phyloP scores from a whole-genome alignment of 2,329 filamentous ascomycete genomes.

The Periglandula ipomoeae region DNA sequence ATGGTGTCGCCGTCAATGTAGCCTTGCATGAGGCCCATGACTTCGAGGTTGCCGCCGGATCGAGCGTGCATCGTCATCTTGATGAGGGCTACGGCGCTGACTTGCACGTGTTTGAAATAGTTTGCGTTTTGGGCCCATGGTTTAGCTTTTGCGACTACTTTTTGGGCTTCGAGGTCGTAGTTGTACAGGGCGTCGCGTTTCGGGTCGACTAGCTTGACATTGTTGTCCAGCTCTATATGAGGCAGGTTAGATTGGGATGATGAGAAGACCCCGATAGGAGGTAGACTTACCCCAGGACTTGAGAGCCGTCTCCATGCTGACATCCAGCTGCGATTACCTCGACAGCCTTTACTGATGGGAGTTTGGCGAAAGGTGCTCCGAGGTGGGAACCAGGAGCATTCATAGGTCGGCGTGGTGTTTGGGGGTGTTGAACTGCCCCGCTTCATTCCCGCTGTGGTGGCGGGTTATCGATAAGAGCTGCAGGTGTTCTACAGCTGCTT shows the following conservation, averaged over 20 bases:
- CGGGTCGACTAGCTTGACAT: constrained; percentile 73
- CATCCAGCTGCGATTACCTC: background rate
- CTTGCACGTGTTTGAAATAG: constrained; percentile 89
- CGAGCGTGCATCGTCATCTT: constrained; percentile 99
- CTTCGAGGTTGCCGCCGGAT: constrained; percentile 83
- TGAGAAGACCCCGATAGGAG: background rate
- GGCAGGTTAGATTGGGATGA: background rate
- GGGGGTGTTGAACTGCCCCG: background rate
- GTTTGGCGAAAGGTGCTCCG: background rate
- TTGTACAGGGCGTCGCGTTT: constrained; percentile 85
- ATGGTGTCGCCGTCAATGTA: constrained; percentile 80
- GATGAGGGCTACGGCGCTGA: constrained; percentile 85
- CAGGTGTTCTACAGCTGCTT: background rate
- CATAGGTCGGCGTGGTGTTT: no score
- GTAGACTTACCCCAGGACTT: background rate
- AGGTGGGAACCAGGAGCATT: background rate
- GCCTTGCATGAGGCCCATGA: constrained; percentile 98
- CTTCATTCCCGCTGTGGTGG: background rate
- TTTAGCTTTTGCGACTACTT: constrained; percentile 49
- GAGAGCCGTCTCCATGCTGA: background rate
- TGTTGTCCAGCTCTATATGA: constrained; percentile 75
- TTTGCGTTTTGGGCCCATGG: constrained; percentile 74
- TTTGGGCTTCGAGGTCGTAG: constrained; percentile 63
- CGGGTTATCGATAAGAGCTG: background rate
- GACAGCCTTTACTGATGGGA: background rate